Conservation (phyloP, 257 asterid species). For the Nicotiana undulata region DNA sequence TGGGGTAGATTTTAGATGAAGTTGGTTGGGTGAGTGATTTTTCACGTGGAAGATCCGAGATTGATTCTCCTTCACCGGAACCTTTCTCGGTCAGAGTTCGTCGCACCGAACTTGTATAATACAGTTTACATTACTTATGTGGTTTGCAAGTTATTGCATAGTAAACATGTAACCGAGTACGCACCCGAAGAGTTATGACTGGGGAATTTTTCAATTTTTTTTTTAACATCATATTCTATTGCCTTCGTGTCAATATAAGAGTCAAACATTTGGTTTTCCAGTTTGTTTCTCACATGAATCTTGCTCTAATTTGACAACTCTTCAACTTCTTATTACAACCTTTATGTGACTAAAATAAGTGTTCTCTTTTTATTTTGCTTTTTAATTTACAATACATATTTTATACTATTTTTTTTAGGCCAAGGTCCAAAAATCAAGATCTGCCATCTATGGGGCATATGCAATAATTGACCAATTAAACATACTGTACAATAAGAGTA, state of each 20-base stretch:
- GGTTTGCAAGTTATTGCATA: rapidly evolving
- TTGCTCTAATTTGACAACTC: neutral
- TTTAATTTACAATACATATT: neutral
- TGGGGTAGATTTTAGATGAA: neutral
- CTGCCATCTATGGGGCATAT: neutral
- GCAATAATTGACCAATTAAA: neutral
- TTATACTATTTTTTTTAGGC: neutral
- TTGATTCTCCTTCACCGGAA: rapidly evolving
- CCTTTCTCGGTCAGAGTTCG: too few species aligned
- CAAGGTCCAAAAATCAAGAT: slow-evolving; percentile 1
- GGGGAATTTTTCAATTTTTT: too few species aligned
- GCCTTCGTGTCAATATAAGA: neutral
- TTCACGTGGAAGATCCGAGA: rapidly evolving
- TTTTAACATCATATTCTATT: neutral
- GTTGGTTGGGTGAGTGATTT: too few species aligned
- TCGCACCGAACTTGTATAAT: rapidly evolving
- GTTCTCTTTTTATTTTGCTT: neutral
- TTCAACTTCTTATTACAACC: neutral
- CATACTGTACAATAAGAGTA: neutral
- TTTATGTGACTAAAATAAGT: neutral
- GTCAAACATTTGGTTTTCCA: neutral
- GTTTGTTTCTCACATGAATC: neutral
- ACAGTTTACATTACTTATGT: rapidly evolving
- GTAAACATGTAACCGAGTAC: too few species aligned
- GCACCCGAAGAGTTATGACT: too few species aligned